Base-by-base conservation (phyloP, 345 rosid species). In the Sisymbrium altissimum region DNA sequence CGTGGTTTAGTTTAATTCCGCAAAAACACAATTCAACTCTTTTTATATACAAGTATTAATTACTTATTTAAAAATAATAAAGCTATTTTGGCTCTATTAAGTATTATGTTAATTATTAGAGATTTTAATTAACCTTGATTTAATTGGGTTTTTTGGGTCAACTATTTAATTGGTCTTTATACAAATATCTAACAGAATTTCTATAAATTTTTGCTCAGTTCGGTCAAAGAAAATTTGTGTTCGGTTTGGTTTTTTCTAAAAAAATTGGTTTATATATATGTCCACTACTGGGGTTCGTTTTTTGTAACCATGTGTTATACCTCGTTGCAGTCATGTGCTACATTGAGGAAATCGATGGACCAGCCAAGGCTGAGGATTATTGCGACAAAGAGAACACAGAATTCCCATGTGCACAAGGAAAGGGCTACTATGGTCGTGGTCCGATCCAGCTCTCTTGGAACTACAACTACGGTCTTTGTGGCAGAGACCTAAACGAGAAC, bases 391-490 rank as follows among this genome's bases (percentile, higher is more conserved):
- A 23, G 3, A 71, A 56, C 41, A 77, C 72, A 8, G 72, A 83
- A 1, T 88, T 78, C 50, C 90, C 90, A 0, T 86, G 93, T 80
- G 80, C 61, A 48, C 72, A 82, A 1, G 78, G 70, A 35, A 86
- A 85, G 76, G 58, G 27, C 0, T 90, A 90, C 83, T 82, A 72
- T 23, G 93, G 97, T 0, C 85, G 92, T 0, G 91, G 96, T 44
- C 88, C 88, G 0, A 65, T 88, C 64, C 93, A 86, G 64, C 80
- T 88, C 46, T 52, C 93, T 6, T 53, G 90, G 84, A 90, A 90
- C 78, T 69, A 2, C 78, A 89, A 87, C 83, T 90, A 90, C 3
- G 87, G 88, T 21, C 55, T 55, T 0, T 90, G 92, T 0, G 97
- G 97, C 6, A 12, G 66, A 7, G 84, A 79, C 67, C 61, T 70